Evolutionary conservation across 495 filamentous ascomycete species (phyloP).

Genomic region (Haplographium delicatum): DNA sequence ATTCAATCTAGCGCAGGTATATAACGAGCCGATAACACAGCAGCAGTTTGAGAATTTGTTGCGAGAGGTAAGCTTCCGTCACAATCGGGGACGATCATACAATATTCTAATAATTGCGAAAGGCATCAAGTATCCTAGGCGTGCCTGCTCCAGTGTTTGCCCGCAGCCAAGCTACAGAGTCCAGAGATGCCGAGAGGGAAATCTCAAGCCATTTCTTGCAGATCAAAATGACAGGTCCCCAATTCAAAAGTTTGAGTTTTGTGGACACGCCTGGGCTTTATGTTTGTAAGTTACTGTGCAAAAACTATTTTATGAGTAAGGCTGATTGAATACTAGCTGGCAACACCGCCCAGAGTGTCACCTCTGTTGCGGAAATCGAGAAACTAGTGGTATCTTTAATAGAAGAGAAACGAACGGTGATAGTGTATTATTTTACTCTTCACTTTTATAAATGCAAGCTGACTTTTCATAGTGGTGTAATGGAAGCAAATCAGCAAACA

Average conservation of each 20-base stretch:
- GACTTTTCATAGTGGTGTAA: not conserved
- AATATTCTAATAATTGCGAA: not conserved
- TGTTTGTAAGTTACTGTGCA: not conserved
- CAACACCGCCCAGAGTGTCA: too few relatives aligned
- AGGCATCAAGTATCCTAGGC: not conserved
- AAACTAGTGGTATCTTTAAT: too few relatives aligned
- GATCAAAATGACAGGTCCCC: conserved; percentile 4
- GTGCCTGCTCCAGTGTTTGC: not conserved
- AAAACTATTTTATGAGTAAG: too few relatives aligned
- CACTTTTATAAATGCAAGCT: too few relatives aligned
- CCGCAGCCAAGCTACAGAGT: too few relatives aligned
- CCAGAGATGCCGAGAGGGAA: not conserved
- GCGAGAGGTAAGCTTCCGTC: not conserved
- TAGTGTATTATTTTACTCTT: too few relatives aligned
- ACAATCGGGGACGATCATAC: not conserved
- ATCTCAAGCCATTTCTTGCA: conserved; percentile 1
- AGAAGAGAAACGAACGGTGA: too few relatives aligned
- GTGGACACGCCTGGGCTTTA: conserved; percentile 4
- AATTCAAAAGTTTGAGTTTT: conserved; percentile 3
- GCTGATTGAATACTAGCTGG: too few relatives aligned
- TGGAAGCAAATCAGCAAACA: not conserved
- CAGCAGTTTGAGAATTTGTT: conserved; percentile 1
- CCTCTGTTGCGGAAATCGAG: too few relatives aligned
- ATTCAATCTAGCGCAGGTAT: not conserved
- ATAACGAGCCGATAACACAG: not conserved